A percentile compares a stretch with the other conserved stretches of the same genome.
Conservation (phyloP, 139 green algal genomes). For the Volvox africanus region DNA sequence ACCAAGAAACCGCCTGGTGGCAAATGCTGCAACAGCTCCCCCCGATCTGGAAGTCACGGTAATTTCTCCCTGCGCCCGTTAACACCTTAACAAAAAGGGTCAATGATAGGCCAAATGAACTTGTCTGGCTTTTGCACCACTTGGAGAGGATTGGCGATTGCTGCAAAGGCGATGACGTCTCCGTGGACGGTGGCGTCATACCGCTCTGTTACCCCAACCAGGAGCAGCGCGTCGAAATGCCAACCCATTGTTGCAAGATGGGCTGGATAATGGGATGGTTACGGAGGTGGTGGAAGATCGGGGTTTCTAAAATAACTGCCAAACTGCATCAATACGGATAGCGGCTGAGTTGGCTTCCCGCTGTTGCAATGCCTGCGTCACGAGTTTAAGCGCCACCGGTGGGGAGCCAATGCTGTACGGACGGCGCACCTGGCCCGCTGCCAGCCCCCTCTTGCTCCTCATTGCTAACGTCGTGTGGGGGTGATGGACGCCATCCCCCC, state of each 20-base stretch:
- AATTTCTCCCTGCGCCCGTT: neutral
- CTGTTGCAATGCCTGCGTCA: neutral
- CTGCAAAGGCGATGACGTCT: neutral
- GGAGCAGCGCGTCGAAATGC: neutral
- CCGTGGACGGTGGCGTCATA: neutral
- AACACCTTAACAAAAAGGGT: neutral
- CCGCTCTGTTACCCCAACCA: neutral
- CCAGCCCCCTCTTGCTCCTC: too few species aligned
- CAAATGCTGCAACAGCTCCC: neutral
- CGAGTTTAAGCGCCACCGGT: neutral
- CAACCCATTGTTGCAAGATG: neutral
- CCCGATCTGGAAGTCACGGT: neutral
- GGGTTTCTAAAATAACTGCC: neutral
- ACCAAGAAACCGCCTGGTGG: neutral
- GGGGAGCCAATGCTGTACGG: neutral
- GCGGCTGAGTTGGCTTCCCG: neutral
- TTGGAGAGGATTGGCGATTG: slow-evolving; percentile 2
- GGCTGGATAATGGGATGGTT: neutral
- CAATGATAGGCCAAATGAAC: slow-evolving; percentile 1
- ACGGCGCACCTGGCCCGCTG: neutral
- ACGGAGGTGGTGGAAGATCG: neutral
- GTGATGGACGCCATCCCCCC: neutral
- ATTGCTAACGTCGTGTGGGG: too few species aligned
- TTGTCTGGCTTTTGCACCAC: neutral
- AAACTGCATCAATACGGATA: neutral